Evolutionary conservation across 2,329 filamentous ascomycete genomes (phyloP).

Genomic region (Calonectria henricotiae): DNA sequence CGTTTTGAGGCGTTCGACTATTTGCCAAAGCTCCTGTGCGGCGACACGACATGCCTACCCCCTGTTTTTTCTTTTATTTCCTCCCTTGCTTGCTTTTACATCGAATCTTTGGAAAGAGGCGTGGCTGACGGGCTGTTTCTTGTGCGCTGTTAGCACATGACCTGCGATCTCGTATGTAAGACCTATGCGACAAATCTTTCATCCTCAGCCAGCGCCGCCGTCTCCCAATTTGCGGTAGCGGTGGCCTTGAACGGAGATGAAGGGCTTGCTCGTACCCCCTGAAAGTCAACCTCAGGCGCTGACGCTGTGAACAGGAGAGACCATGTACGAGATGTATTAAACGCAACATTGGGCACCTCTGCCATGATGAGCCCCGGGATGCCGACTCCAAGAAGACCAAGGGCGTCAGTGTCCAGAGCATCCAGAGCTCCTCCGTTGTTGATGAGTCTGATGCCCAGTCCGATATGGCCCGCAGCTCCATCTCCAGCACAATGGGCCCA

Average conservation of each 20-base stretch:
- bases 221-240: constrained; percentile 33
- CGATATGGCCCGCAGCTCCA: constrained; percentile 70
- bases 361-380: constrained; percentile 97
- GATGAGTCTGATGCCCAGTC: constrained; percentile 73
- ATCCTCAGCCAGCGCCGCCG: constrained; percentile 29
- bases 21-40: constrained; percentile 42
- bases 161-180: constrained; percentile 86
- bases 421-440: constrained; percentile 64
- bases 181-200: constrained; percentile 38
- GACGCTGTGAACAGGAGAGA: constrained; percentile 77
- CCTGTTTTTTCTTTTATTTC: constrained; percentile 35
- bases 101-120: constrained; percentile 40
- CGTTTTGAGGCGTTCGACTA: constrained; percentile 40
- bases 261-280: constrained; percentile 39
- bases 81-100: constrained; percentile 38
- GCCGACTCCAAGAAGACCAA: constrained; percentile 85
- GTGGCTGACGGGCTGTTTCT: constrained; percentile 51
- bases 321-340: constrained; percentile 99
- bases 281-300: constrained; percentile 45
- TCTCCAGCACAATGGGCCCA: constrained; percentile 72
- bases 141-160: constrained; percentile 80
- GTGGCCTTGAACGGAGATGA: constrained; percentile 36
- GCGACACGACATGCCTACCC: constrained; percentile 40
- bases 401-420: constrained; percentile 65
- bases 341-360: constrained; percentile 97